phyloP scores from a whole-genome alignment of 768 basidiomycete species.

The Mycena chlorophos region DNA sequence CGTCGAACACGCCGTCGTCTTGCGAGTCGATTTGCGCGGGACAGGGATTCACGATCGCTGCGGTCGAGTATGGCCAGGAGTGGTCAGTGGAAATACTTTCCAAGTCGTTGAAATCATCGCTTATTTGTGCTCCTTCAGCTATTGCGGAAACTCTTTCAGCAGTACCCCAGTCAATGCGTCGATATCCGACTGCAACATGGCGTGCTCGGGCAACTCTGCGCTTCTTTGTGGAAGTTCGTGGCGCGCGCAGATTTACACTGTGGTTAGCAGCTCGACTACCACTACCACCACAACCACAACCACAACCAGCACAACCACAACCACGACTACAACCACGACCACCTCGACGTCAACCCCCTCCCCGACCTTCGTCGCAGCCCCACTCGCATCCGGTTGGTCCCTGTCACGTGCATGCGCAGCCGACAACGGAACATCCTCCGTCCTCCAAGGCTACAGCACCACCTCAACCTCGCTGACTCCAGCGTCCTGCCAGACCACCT shows the following conservation, averaged over 20 bases:
- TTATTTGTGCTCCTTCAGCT: too few relatives aligned
- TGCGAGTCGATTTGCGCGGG: conserved; percentile 32
- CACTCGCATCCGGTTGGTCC: neutral
- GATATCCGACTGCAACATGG: neutral
- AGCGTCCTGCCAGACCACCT: neutral
- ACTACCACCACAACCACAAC: too few relatives aligned
- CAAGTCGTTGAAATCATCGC: too few relatives aligned
- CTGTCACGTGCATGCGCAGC: neutral
- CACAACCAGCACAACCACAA: too few relatives aligned
- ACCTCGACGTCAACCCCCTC: neutral
- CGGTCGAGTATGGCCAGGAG: conserved; percentile 34
- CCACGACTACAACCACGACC: too few relatives aligned
- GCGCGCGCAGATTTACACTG: neutral
- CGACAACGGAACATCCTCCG: neutral
- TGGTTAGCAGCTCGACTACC: too few relatives aligned
- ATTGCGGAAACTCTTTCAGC: neutral
- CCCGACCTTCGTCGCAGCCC: neutral
- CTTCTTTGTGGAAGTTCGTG: neutral
- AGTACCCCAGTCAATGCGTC: neutral
- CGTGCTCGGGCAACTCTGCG: neutral
- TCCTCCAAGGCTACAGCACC: neutral
- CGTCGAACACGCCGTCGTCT: conserved; percentile 27
- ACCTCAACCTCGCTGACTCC: neutral
- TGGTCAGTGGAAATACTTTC: too few relatives aligned
- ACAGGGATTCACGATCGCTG: conserved; percentile 32